Percentiles rank a stretch among this genome's conserved stretches.
phyloP scores from a whole-genome alignment of 805 yeast genomes.

The Ogataea chonburiensis region DNA sequence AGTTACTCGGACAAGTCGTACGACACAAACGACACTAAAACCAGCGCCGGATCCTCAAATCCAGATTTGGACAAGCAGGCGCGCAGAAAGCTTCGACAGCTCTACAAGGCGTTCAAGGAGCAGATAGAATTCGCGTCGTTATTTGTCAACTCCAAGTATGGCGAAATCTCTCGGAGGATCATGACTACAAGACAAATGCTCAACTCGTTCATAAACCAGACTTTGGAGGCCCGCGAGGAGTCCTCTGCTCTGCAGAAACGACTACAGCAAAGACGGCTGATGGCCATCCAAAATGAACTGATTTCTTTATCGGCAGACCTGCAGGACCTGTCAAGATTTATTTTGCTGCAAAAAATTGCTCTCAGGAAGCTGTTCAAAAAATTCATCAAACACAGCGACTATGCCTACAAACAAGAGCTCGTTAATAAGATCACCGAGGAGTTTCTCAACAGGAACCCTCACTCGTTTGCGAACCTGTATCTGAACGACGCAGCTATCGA shows the following conservation, averaged over 20 bases:
- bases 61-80: conserved; percentile 20
- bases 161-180: conserved; percentile 59
- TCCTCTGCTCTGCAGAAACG: conserved; percentile 17
- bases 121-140: conserved; percentile 61
- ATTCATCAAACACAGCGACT: conserved; percentile 46
- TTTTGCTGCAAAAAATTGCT: conserved; percentile 71
- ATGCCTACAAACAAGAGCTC: conserved; percentile 33
- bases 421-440: conserved; percentile 32
- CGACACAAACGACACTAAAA: conserved; percentile 11
- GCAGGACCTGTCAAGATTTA: conserved; percentile 67
- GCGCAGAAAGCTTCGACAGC: conserved; percentile 28
- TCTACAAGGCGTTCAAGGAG: conserved; percentile 47
- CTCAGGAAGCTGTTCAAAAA: conserved; percentile 73
- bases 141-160: conserved; percentile 65
- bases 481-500: conserved; percentile 61
- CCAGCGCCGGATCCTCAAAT: conserved; percentile 6
- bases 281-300: conserved; percentile 37
- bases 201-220: conserved; percentile 25
- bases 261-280: conserved; percentile 25
- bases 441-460: conserved; percentile 38
- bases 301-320: conserved; percentile 47
- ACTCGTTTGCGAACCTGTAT: conserved; percentile 61
- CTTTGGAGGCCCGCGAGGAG: conserved; percentile 7
- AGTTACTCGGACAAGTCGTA: conserved; percentile 19
- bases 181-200: conserved; percentile 28